Evolutionary conservation across 2,329 filamentous ascomycete species (phyloP).

Genomic region (Tolypocladium tundrense): DNA sequence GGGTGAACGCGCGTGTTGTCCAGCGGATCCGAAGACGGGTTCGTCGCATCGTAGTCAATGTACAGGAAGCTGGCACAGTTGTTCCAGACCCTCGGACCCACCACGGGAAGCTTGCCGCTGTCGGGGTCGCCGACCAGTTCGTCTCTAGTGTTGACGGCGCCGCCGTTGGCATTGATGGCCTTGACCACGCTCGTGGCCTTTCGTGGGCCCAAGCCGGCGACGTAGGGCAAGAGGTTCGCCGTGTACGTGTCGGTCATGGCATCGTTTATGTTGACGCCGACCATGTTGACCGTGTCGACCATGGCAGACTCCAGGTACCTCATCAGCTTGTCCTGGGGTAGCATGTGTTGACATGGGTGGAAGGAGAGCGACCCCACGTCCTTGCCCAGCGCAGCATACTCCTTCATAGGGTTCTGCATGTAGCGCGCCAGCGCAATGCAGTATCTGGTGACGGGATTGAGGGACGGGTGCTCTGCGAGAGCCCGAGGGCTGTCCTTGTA

Average conservation of each 20-base stretch:
- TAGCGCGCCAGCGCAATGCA: conserved; percentile 84
- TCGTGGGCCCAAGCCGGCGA: conserved; percentile 82
- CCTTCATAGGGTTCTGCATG: conserved; percentile 89
- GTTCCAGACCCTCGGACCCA: conserved; percentile 86
- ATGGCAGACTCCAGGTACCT: conserved; percentile 90
- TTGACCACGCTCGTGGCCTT: conserved; percentile 69
- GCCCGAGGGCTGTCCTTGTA: conserved; percentile 87
- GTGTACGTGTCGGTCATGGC: conserved; percentile 72
- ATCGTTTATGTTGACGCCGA: conserved; percentile 91
- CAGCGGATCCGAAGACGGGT: conserved; percentile 76
- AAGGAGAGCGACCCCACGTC: conserved; percentile 82
- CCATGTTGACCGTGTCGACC: conserved; percentile 97
- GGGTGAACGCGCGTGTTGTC: conserved; percentile 97
- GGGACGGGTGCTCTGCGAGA: conserved; percentile 66
- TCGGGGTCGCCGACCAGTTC: conserved; percentile 86
- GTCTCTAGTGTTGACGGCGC: conserved; percentile 70
- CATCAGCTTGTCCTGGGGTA: conserved; percentile 77
- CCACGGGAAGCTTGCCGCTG: conserved; percentile 64
- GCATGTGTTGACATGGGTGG: conserved; percentile 78
- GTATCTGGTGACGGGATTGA: conserved; percentile 73
- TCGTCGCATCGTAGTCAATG: conserved; percentile 77
- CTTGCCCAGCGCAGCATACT: conserved; percentile 86
- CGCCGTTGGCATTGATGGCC: conserved; percentile 84
- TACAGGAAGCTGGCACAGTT: conserved; percentile 95
- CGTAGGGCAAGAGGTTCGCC: conserved; percentile 79